Base-by-base conservation (phyloP, 345 rosid genomes). In the Brassica juncea region DNA sequence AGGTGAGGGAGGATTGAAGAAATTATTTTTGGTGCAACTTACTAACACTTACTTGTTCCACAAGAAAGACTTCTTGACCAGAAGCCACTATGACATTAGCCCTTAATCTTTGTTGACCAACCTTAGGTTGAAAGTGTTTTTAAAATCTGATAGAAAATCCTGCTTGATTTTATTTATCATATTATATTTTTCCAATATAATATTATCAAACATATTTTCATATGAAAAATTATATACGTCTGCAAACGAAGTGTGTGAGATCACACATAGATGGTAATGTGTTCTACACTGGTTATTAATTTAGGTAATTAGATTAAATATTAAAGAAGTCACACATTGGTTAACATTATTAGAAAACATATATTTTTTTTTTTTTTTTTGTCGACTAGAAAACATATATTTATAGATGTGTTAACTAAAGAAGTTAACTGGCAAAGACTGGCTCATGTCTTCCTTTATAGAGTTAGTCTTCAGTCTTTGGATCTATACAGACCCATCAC, bases 11-110 rank as follows among this genome's bases (percentile, higher is more conserved):
- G 16, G 65, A 25, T 34, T 31, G 63, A 66, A 68, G 23, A 49
- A 3, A 11, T 15, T 49, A 28, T 5, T 67, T 63, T 73, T 62
- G 73, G 66, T 79, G 64, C 74, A 61, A 68, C 82, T 79, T 79
- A 59, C 35, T 34, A 34, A 49, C 7, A 44, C 25, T 73, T 72
- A 16, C 69, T 66, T 79, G 68, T 67, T 7, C 2, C 31, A 73
- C 65, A 79, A 67, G 78, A 23, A 66, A 72, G 21, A 21, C 16
- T 16, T 8, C 3, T 19, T 52, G 58, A 49, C 34, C 71, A 47
- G n/a, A 62, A 61, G 68, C 42, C 35, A 49, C 30, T 16, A 64
- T 64, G 4, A 34, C 27, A 65, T 65, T 9, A 65, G 68, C 47
- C 15, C 47, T 65, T 65, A 4, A 35, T 34, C 52, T 65, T 42